phyloP scores from a whole-genome alignment of 495 filamentous ascomycete species.

The Penicillium goetzii region DNA sequence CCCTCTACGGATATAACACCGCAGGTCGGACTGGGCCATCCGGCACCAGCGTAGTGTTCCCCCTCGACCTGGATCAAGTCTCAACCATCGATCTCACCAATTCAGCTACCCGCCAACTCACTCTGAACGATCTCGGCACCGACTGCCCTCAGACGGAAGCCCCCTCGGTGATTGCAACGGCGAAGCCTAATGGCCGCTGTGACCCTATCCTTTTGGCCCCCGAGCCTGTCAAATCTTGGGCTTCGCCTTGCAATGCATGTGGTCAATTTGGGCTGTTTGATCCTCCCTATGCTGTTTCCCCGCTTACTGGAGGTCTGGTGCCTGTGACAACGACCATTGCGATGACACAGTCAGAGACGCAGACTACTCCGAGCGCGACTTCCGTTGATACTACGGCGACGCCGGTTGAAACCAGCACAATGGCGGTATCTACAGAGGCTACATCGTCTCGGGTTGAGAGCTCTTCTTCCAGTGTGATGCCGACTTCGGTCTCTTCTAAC shows the following conservation, averaged over 20 bases:
- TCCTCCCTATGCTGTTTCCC: constrained; percentile 27
- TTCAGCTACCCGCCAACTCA: constrained; percentile 24
- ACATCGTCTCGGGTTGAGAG: constrained; percentile 3
- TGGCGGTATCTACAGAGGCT: constrained; percentile 1
- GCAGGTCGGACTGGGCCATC: constrained; percentile 25
- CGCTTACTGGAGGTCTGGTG: constrained; percentile 22
- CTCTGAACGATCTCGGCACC: constrained; percentile 25
- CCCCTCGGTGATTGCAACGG: constrained; percentile 22
- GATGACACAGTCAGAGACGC: constrained; percentile 11
- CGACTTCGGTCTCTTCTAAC: constrained; percentile 11
- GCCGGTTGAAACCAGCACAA: neutral
- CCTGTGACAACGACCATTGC: constrained; percentile 20
- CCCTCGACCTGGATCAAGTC: constrained; percentile 25
- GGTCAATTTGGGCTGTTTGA: constrained; percentile 26
- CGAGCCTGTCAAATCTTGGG: constrained; percentile 28
- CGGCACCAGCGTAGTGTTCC: constrained; percentile 26
- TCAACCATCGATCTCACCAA: constrained; percentile 20
- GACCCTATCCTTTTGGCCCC: constrained; percentile 27
- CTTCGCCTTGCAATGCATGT: constrained; percentile 28
- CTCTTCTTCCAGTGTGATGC: constrained; percentile 7
- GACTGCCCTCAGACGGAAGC: constrained; percentile 26
- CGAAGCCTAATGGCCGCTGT: constrained; percentile 18
- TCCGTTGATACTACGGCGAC: constrained; percentile 12
- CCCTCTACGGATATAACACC: constrained; percentile 26
- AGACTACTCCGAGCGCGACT: constrained; percentile 14